phyloP scores from a whole-genome alignment of 306 rosid species.

The Geum urbanum region DNA sequence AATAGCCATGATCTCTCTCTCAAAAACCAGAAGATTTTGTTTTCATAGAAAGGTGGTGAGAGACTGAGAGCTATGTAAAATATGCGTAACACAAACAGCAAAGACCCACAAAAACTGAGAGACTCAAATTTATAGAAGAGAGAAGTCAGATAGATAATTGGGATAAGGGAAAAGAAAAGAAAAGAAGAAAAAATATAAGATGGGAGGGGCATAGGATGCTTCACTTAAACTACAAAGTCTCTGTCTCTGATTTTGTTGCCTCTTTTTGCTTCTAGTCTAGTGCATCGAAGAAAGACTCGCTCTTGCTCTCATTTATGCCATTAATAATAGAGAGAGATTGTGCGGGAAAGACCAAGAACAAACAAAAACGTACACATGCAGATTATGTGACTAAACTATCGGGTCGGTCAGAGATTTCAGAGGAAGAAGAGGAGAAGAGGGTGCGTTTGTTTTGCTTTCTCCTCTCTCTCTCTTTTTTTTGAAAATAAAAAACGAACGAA shows the following conservation, averaged over 20 bases:
- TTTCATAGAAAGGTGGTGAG: conserved; percentile 22
- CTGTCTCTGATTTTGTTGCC: neutral
- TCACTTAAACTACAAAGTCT: neutral
- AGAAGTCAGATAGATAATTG: neutral
- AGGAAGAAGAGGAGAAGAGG: conserved; percentile 24
- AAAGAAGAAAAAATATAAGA: neutral
- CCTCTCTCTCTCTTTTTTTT: neutral
- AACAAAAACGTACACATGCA: conserved; percentile 79
- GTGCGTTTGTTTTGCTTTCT: conserved; percentile 35
- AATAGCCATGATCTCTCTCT: conserved; percentile 46
- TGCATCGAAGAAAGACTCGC: neutral
- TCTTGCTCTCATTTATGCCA: neutral
- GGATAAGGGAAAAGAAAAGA: neutral
- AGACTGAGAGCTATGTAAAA: conserved; percentile 13
- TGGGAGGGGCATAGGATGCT: conserved; percentile 8
- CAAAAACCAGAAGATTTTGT: neutral
- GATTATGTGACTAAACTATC: conserved; percentile 77
- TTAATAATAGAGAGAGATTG: neutral
- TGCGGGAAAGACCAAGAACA: conserved; percentile 8
- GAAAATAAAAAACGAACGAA: neutral
- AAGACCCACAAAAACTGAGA: neutral
- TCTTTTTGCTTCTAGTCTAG: too few relatives aligned
- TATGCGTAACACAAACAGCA: too few relatives aligned
- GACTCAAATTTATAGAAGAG: neutral
- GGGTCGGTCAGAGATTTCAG: conserved; percentile 83